Base-by-base conservation (phyloP, 1,284 basidiomycete species). In the Cystobasidium pallidum region DNA sequence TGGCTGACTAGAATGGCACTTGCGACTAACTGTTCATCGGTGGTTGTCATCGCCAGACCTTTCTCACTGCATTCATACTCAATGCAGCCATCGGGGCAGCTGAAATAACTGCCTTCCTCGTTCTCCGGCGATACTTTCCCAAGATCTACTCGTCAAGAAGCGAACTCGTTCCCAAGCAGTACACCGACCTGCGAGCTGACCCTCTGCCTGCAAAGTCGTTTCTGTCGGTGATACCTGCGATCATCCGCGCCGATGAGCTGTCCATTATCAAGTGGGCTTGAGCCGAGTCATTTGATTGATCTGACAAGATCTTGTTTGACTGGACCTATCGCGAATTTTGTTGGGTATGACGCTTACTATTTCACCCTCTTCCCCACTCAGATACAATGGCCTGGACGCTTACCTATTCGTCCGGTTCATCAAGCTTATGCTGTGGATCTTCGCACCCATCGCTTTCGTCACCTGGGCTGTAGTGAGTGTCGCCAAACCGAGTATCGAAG, bases 351-450 rank as follows among this genome's bases (percentile, higher is more conserved):
- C n/a, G n/a, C n/a, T n/a, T n/a, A n/a, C n/a, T n/a, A n/a, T n/a
- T n/a, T n/a, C 17, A 21, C 26, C 26, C 7, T n/a, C 26, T 57
- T 13, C 45, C 13, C 36, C 62, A 7, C 13, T 7, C 64, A 66
- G 64, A 41, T 58, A 88, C 73, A 95, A 95, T 76, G 94, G 95
- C 39, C 86, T 92, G 73, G 95, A 98, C 79, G 91, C 94, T 34
- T 98, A 95, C 83, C 89, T 96, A 80, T 97, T 92, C 78, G 87
- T 96, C 59, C 89, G 92, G 65, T 98, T 91, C 81, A 84, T 94
- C 47, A 88, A 89, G 70, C 87, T 84, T 78, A 88, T 92, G 86
- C 80, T 90, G 66, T 86, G 88, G 77, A 84, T 94, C 67, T 86
- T 96, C 77, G 79, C 91, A 1, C 92, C 93, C 24, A 90, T 95